phyloP scores from a whole-genome alignment of 345 rosid species.

The Salix koriyanagi region DNA sequence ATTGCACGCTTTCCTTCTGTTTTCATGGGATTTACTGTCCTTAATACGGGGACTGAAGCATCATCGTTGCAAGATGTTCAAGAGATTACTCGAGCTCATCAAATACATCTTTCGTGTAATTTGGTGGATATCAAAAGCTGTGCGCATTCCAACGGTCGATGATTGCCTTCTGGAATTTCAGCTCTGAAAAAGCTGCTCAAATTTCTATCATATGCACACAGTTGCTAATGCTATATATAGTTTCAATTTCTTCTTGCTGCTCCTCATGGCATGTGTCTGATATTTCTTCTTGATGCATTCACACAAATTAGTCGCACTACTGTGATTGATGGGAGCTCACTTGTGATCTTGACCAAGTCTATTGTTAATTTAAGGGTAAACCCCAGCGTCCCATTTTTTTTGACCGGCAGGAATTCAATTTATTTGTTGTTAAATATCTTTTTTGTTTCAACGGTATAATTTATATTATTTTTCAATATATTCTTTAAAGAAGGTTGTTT shows the following conservation, averaged over 20 bases:
- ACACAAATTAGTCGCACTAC: not conserved
- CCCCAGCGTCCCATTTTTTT: not conserved
- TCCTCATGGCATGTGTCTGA: not conserved
- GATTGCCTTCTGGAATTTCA: not conserved
- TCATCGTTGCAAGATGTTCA: not conserved
- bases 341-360: not conserved
- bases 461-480: too few species aligned
- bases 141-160: not conserved
- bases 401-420: too few species aligned
- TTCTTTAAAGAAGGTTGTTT: too few species aligned
- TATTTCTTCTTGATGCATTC: not conserved
- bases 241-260: not conserved
- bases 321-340: not conserved
- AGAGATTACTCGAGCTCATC: not conserved
- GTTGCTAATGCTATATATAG: not conserved
- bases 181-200: not conserved
- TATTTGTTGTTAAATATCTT: too few species aligned
- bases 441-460: too few species aligned
- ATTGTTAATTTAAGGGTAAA: not conserved
- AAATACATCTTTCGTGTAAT: not conserved
- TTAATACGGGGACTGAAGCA: not conserved
- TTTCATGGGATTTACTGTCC: not conserved
- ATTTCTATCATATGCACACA: not conserved
- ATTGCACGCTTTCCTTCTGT: conserved; percentile 26
- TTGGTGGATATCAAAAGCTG: not conserved